Conservation (phyloP, 192 early-diverging fungal species). For the Irineochytrium annulatum region DNA sequence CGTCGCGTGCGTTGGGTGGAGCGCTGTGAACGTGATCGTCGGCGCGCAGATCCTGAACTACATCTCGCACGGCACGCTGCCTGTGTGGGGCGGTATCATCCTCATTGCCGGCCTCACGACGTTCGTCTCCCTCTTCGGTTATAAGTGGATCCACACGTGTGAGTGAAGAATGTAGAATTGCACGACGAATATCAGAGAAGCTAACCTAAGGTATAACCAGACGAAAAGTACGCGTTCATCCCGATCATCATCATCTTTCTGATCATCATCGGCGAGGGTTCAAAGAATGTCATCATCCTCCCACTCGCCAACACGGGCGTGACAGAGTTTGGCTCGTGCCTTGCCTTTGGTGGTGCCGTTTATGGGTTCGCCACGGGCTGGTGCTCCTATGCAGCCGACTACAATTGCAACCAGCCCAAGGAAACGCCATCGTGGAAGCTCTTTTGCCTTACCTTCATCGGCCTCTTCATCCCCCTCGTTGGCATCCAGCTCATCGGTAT, state of each 20-base stretch:
- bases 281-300: no score
- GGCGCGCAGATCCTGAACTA: conserved; percentile 27
- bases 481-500: neutral
- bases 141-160: conserved; percentile 27
- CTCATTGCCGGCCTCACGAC: conserved; percentile 23
- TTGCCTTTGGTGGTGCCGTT: conserved; percentile 10
- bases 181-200: no score
- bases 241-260: neutral
- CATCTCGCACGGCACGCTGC: neutral
- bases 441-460: conserved; percentile 12
- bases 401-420: conserved; percentile 15
- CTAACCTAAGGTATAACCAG: no score
- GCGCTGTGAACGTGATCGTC: conserved; percentile 28
- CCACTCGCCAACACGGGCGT: no score
- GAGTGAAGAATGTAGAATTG: no score
- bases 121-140: conserved; percentile 31
- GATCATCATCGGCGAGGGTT: conserved; percentile 1
- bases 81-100: conserved; percentile 24
- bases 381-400: conserved; percentile 21
- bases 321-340: conserved; percentile 13
- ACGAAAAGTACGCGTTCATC: conserved; percentile 8
- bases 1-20: conserved; percentile 26
- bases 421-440: neutral
- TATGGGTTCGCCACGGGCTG: conserved; percentile 23
- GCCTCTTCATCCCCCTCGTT: conserved; percentile 3